Evolutionary conservation across 73 alveolate species (phyloP).

Genomic region (Tetrahymena borealis): DNA sequence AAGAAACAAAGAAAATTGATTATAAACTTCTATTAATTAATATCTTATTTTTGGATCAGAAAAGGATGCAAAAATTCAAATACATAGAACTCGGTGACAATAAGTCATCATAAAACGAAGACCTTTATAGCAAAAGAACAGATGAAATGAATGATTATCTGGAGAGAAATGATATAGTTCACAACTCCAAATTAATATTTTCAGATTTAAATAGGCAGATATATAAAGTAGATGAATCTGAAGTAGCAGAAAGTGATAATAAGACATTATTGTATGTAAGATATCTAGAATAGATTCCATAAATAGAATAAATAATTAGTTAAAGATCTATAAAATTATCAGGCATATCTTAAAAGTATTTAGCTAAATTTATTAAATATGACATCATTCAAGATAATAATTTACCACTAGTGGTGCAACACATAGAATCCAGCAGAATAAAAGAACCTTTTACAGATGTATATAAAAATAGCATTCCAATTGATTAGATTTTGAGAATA

Average conservation of each 20-base stretch:
- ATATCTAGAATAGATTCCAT: neutral
- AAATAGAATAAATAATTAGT: neutral
- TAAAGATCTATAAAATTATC: neutral
- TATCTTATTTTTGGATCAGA: neutral
- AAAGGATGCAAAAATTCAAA: neutral
- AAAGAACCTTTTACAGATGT: neutral
- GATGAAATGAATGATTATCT: neutral
- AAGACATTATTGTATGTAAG: neutral
- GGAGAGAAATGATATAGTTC: neutral
- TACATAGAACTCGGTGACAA: neutral
- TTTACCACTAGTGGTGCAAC: neutral
- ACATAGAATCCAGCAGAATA: neutral
- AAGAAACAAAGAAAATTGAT: neutral
- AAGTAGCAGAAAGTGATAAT: neutral
- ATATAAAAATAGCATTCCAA: neutral
- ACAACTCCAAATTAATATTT: neutral
- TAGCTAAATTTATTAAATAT: neutral
- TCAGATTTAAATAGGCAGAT: neutral
- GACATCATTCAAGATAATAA: neutral
- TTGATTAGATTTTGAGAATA: neutral
- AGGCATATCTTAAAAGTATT: neutral
- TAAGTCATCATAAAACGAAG: neutral
- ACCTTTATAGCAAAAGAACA: neutral
- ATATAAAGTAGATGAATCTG: neutral
- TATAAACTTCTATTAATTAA: neutral